Evolutionary conservation across 2,329 filamentous ascomycete genomes (phyloP), one percentile per base, ranked within the genome.

Genomic region (Paraphaeosphaeria sporulosa): DNA sequence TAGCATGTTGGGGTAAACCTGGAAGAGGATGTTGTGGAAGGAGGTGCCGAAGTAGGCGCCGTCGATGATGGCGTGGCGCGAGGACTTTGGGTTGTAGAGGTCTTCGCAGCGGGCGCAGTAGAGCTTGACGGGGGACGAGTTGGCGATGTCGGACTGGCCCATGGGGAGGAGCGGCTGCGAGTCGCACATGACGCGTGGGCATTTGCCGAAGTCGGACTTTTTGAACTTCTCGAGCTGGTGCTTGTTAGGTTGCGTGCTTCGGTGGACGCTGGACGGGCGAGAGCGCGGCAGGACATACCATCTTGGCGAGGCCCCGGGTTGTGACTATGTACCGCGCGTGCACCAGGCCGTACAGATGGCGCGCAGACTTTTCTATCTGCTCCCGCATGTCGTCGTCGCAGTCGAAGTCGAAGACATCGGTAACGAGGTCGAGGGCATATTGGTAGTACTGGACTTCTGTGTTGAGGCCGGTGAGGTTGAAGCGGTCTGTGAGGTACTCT

Each of bases 1-100:
- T 54, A 96, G 88, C 69, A 99, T 85, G 25, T 91, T 89, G 6
- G 95, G 94, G 77, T 98, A 98, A 57, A 99, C 95, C 79, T 99
- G 95, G 84, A 99, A 98, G 64, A 99, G 88, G 80, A 99, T 97
- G 81, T 97, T 97, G 85, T 97, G 94, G 84, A 99, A 99, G 2
- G 92, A 96, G 50, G 94, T 94, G 69, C 95, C 95, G 70, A 99
- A 99, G 85, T 98, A 99, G 66, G 95, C 95, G 64, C 95, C 95
- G 77, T 99, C 95, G 73, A 99, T 97, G 60, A 91, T 87, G 53
- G 94, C 93, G 80, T 99, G 95, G 30, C 95, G 92, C 21, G 93
- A 94, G 3, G 95, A 98, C 79, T 99, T 99, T 47, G 95, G 95
- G 81, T 98, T 98, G 85, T 99, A 99, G 61, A 96, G 90, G 78